Conservation (phyloP, 768 basidiomycete species). For the Naganishia kalamii region DNA sequence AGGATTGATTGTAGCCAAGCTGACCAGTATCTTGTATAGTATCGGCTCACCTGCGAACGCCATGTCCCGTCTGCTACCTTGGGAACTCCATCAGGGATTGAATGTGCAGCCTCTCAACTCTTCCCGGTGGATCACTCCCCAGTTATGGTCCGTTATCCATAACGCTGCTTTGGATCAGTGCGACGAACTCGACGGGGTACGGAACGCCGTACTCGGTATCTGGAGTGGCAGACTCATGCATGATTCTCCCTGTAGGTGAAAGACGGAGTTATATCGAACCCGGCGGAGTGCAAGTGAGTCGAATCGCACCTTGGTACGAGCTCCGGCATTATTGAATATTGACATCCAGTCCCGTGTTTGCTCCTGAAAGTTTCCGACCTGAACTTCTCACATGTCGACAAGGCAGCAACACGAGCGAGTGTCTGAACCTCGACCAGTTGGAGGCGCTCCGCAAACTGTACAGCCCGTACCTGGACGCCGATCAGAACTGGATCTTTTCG, state of each 20-base stretch:
- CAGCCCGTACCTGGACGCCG: background rate
- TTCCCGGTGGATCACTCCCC: slow-evolving; percentile 1
- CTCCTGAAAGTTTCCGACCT: background rate
- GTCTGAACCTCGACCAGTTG: background rate
- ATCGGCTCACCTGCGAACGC: slow-evolving; percentile 9
- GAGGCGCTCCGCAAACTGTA: background rate
- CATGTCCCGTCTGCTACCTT: background rate
- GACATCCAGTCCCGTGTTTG: background rate
- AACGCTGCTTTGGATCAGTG: slow-evolving; percentile 1
- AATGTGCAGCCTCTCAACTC: slow-evolving; percentile 7
- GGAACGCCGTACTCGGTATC: background rate
- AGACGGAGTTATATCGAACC: background rate
- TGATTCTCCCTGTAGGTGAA: background rate
- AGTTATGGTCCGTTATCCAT: background rate
- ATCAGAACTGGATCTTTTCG: slow-evolving; percentile 1
- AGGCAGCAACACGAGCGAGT: background rate
- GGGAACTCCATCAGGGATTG: background rate
- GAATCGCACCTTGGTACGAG: background rate
- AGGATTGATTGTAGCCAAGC: background rate
- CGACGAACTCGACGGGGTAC: background rate
- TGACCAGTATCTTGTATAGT: background rate
- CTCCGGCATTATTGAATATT: background rate
- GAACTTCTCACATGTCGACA: background rate
- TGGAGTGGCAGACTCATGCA: background rate
- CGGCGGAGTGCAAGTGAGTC: background rate